Evolutionary conservation across 345 rosid species (phyloP).

Genomic region (Syzygium aqueum): DNA sequence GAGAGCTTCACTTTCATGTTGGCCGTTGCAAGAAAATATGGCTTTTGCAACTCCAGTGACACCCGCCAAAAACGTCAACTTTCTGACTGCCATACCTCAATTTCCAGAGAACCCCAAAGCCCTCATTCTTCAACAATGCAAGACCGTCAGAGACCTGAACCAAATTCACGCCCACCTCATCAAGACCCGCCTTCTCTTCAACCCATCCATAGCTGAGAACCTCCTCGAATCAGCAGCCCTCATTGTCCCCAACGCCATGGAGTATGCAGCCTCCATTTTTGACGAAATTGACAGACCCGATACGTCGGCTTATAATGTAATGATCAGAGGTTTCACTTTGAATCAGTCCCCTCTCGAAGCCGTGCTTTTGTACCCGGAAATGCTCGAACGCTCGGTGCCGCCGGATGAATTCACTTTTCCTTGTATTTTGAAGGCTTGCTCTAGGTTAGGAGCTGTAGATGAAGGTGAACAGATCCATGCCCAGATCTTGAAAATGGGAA

Average conservation of each 20-base stretch:
- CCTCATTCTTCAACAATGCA: slow-evolving; percentile 22
- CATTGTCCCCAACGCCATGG: slow-evolving; percentile 21
- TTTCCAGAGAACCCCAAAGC: slow-evolving; percentile 19
- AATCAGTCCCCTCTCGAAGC: slow-evolving; percentile 19
- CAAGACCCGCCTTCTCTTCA: slow-evolving; percentile 27
- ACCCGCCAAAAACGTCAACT: slow-evolving; percentile 4
- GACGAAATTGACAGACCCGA: slow-evolving; percentile 16
- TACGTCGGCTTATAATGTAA: slow-evolving; percentile 24
- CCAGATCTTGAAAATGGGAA: slow-evolving; percentile 19
- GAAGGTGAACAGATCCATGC: slow-evolving; percentile 40
- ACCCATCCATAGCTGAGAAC: slow-evolving; percentile 17
- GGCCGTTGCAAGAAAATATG: slow-evolving; percentile 1
- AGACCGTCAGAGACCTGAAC: slow-evolving; percentile 25
- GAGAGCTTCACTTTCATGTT: background rate
- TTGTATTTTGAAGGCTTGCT: slow-evolving; percentile 27
- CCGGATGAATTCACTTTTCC: slow-evolving; percentile 34
- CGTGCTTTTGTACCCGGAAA: slow-evolving; percentile 10
- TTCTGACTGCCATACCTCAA: slow-evolving; percentile 2
- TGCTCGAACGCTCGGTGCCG: slow-evolving; percentile 12
- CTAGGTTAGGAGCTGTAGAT: slow-evolving; percentile 12
- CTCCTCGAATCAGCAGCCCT: slow-evolving; percentile 28
- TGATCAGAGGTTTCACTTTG: slow-evolving; percentile 30
- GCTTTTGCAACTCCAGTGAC: background rate
- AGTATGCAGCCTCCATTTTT: slow-evolving; percentile 34
- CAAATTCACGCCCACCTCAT: slow-evolving; percentile 26